Evolutionary conservation across 345 rosid species (phyloP), one percentile per base, ranked within the genome.

Genomic region (Bretschneidera sinensis): DNA sequence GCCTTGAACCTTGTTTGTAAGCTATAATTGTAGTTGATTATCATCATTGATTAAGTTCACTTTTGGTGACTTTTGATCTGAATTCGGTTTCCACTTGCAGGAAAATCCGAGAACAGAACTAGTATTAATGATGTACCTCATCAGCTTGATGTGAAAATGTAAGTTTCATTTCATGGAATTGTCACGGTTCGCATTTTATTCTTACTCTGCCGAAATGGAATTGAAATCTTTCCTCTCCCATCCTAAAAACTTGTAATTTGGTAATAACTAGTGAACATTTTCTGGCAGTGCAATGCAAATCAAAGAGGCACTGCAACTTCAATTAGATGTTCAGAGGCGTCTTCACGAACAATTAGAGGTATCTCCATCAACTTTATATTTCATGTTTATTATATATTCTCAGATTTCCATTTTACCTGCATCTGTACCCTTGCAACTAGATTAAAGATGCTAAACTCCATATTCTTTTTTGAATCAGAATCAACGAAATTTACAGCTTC

Each of bases 271-370:
- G 45, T 14, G 45, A 39, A 6, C 21, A 34, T 58, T 66, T 15
- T 71, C 51, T 54, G 15, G 71, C 89, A 88, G 96, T 59, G 74
- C 89, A 63, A 51, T 79, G 54, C 96, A 85, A 60, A 78, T 88
- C 64, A 74, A 74, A 59, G 99, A 90, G 76, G 95, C 99, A 14
- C 65, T 90, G 55, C 87, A 81, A 57, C 76, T 90, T 59, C 99
- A 90, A 55, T 69, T 88, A 35, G 96, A 90, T 68, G 91, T 90
- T 43, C 99, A 94, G 65, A 79, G 85, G 82, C 86, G 84, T 70
- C 95, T 94, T 48, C 96, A 90, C 54, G 97, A 94, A 58, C 99
- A 90, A 72, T 62, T 94, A 68, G 97, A 90, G 96, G 97, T 88
- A 81, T 48, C 23, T 51, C 49, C 23, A 62, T 56, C 51, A 50